phyloP scores from a whole-genome alignment of 768 basidiomycete species.

The Lyophyllum semitale region DNA sequence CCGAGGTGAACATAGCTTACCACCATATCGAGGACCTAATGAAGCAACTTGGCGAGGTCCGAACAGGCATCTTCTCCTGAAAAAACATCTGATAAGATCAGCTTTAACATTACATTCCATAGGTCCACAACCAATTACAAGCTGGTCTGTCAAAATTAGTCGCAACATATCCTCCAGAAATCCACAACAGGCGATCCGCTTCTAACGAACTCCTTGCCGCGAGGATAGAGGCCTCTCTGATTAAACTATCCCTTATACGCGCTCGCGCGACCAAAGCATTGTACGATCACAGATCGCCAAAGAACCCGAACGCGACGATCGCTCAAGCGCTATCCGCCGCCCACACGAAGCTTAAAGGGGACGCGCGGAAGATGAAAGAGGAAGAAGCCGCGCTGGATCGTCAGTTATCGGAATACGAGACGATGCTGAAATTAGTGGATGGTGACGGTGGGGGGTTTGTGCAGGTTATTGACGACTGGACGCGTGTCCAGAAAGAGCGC shows the following conservation, averaged over 20 bases:
- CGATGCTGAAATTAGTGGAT: slow-evolving; percentile 42
- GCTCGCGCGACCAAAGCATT: slow-evolving; percentile 38
- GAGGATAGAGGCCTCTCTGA: slow-evolving; percentile 46
- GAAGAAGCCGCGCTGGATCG: slow-evolving; percentile 39
- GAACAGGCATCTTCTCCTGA: background rate
- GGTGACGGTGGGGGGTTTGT: slow-evolving; percentile 40
- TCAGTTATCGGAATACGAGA: slow-evolving; percentile 43
- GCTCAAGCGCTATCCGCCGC: slow-evolving; percentile 33
- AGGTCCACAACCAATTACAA: slow-evolving; percentile 36
- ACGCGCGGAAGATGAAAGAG: slow-evolving; percentile 34
- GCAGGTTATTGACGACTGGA: slow-evolving; percentile 51
- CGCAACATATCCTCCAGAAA: slow-evolving; percentile 24
- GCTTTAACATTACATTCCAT: background rate
- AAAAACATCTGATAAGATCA: background rate
- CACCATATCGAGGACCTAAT: slow-evolving; percentile 8
- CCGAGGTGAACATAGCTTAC: slow-evolving; percentile 6
- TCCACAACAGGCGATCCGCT: slow-evolving; percentile 32
- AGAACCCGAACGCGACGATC: slow-evolving; percentile 24
- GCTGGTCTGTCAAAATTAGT: slow-evolving; percentile 27
- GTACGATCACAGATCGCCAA: slow-evolving; percentile 35
- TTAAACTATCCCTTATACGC: slow-evolving; percentile 49
- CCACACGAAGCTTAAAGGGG: slow-evolving; percentile 32
- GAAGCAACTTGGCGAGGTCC: slow-evolving; percentile 11
- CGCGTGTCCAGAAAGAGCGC: slow-evolving; percentile 44
- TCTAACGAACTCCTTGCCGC: slow-evolving; percentile 41